Evolutionary conservation across 441 rosid species (phyloP).

Genomic region (Erodium moschatum): DNA sequence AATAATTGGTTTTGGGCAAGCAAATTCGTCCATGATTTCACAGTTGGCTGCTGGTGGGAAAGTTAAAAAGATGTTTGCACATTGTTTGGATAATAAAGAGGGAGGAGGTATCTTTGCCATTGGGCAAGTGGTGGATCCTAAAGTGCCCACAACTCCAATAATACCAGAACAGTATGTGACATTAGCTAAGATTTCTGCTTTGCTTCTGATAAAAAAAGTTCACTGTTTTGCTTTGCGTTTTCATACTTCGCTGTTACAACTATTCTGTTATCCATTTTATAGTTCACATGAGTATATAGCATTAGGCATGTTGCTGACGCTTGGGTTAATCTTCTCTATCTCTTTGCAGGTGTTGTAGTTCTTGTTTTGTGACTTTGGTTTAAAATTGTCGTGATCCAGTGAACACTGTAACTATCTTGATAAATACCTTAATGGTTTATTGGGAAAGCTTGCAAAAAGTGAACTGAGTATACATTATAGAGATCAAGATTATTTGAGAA

Average conservation of each 20-base stretch:
- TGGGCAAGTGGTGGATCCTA: conserved; percentile 71
- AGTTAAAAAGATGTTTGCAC: conserved; percentile 64
- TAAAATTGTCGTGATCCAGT: neutral
- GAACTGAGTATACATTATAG: neutral
- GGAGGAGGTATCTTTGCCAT: conserved; percentile 90
- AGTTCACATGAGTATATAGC: neutral
- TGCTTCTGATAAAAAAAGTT: no score
- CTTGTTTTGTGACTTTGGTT: conserved; percentile 2
- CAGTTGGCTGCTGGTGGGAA: conserved; percentile 70
- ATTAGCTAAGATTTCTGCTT: conserved; percentile 21
- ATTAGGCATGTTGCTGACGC: neutral
- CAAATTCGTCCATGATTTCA: conserved; percentile 75
- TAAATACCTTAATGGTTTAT: neutral
- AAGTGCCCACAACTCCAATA: conserved; percentile 68
- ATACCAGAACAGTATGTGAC: conserved; percentile 60
- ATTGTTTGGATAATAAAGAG: conserved; percentile 61
- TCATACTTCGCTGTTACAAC: neutral
- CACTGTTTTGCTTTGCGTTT: neutral
- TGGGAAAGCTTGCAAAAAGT: neutral
- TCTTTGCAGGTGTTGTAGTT: neutral
- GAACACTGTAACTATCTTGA: neutral
- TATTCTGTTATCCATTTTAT: neutral
- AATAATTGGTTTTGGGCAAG: conserved; percentile 81
- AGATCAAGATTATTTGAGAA: neutral
- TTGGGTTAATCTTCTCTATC: neutral